These are phyloP conservation scores for Grosmannia penicillata DNA, from an alignment of 2,329 filamentous ascomycete species.

Conservation along the genomic window DNA sequence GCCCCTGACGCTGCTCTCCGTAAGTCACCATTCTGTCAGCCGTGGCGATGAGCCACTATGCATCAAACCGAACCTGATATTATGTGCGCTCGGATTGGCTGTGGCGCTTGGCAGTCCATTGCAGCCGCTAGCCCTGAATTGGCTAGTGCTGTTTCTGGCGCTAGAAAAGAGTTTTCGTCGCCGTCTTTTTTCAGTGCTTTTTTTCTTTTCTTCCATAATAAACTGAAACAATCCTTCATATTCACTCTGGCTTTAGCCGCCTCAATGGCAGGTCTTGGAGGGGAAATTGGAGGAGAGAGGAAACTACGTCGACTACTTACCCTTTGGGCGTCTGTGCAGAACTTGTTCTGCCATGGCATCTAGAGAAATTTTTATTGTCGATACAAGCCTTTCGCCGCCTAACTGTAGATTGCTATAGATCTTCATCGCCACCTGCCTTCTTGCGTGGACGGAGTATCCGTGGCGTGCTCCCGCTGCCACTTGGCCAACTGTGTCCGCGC, in stretches of 20 bases:
- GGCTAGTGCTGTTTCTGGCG: too few species aligned
- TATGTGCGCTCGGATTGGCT: background rate
- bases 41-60: background rate
- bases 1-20: too few species aligned
- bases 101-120: too few species aligned
- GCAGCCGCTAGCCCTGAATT: too few species aligned
- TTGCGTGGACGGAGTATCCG: too few species aligned
- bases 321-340: slow-evolving; percentile 29
- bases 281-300: slow-evolving; percentile 55
- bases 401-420: background rate
- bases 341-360: slow-evolving; percentile 15
- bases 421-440: too few species aligned
- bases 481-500: too few species aligned
- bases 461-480: too few species aligned
- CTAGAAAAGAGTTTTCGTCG: background rate
- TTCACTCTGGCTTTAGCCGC: slow-evolving; percentile 49
- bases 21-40: too few species aligned
- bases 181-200: background rate
- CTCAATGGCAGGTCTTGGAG: slow-evolving; percentile 46
- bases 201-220: slow-evolving; percentile 20
- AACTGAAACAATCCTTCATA: slow-evolving; percentile 41
- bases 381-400: slow-evolving; percentile 14
- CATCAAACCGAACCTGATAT: background rate
- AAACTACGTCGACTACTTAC: slow-evolving; percentile 39
- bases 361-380: slow-evolving; percentile 21